Conservation (phyloP, 2,329 filamentous ascomycete genomes). For the Cryphonectria parasitica region DNA sequence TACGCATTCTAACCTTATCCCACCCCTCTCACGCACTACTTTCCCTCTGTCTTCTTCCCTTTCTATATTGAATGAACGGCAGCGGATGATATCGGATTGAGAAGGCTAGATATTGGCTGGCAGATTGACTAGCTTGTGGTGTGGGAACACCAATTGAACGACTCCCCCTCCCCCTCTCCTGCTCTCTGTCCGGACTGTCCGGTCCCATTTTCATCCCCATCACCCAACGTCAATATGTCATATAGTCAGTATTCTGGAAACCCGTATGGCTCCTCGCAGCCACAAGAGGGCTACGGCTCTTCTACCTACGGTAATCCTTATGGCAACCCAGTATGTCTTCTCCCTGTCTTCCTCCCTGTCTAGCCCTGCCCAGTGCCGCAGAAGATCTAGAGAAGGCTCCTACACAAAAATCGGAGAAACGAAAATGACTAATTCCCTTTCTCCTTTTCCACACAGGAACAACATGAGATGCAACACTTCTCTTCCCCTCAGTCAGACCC, state of each 20-base stretch:
- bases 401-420: background rate
- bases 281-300: conserved; percentile 23
- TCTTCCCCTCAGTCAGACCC: conserved; percentile 45
- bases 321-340: conserved; percentile 19
- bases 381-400: background rate
- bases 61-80: background rate
- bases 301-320: conserved; percentile 18
- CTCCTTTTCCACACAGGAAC: conserved; percentile 38
- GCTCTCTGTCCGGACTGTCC: conserved; percentile 33
- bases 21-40: background rate
- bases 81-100: background rate
- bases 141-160: conserved; percentile 19
- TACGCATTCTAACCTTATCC: background rate
- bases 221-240: conserved; percentile 30
- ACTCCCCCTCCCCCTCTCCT: background rate
- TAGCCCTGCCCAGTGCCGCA: background rate
- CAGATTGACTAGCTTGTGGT: background rate
- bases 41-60: no score
- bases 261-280: conserved; percentile 37
- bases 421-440: conserved; percentile 1
- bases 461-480: conserved; percentile 56
- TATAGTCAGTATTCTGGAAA: conserved; percentile 32
- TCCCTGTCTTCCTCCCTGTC: conserved; percentile 31
- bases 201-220: conserved; percentile 30
- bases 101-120: background rate